A percentile compares a stretch with the other conserved stretches of the same genome.
phyloP scores from a whole-genome alignment of 2,329 filamentous ascomycete species.

The Arthrobotrys conoides region DNA sequence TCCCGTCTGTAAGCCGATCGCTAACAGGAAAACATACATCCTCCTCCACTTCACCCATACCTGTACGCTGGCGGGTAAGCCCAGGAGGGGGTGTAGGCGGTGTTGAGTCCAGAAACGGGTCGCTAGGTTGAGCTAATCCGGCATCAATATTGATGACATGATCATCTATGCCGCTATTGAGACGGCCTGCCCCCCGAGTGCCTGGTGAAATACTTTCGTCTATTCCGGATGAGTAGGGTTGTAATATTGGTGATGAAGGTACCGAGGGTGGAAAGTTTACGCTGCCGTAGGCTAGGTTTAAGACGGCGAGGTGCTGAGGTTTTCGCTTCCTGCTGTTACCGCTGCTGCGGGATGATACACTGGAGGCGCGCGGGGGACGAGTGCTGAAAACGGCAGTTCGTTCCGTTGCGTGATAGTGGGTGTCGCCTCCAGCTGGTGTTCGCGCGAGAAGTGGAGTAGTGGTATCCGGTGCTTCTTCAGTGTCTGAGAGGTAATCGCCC shows the following conservation, averaged over 20 bases:
- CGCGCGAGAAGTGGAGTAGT: conserved; percentile 30
- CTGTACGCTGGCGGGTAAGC: conserved; percentile 73
- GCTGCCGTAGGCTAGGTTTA: conserved; percentile 66
- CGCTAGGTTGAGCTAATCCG: conserved; percentile 62
- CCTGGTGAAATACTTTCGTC: conserved; percentile 44
- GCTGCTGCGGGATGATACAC: conserved; percentile 69
- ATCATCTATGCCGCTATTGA: conserved; percentile 66
- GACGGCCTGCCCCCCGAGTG: conserved; percentile 12
- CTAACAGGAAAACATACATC: conserved; percentile 94
- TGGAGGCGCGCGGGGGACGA: conserved; percentile 62
- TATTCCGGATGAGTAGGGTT: conserved; percentile 64
- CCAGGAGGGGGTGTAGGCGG: conserved; percentile 67
- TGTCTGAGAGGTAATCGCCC: conserved; percentile 54
- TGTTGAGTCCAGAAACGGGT: conserved; percentile 65
- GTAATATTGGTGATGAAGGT: conserved; percentile 74
- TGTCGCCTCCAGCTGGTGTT: neutral
- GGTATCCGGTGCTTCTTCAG: conserved; percentile 49
- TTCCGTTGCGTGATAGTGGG: conserved; percentile 43
- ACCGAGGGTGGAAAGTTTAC: conserved; percentile 79
- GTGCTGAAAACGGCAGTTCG: conserved; percentile 35
- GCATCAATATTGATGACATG: conserved; percentile 71
- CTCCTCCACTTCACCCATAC: conserved; percentile 77
- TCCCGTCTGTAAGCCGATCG: conserved; percentile 83
- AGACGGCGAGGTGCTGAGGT: conserved; percentile 17
- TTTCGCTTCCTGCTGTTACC: conserved; percentile 61